A percentile compares a stretch with the other conserved stretches of the same genome.
Conservation (phyloP, 2,329 filamentous ascomycete genomes). For the Diaporthe sp. region DNA sequence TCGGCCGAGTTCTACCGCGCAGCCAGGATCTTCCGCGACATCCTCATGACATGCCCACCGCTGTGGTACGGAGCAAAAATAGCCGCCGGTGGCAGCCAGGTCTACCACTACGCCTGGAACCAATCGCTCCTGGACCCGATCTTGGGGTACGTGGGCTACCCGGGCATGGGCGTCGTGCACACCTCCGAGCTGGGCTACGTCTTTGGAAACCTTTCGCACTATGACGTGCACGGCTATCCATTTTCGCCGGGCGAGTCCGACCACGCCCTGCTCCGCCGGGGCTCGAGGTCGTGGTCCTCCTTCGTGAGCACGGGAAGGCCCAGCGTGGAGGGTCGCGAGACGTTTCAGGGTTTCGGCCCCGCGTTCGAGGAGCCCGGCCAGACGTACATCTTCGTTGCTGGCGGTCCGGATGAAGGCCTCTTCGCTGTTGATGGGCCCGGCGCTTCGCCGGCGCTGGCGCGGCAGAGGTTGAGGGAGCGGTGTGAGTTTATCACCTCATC, state of each 20-base stretch:
- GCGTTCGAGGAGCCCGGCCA: slow-evolving; percentile 51
- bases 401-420: slow-evolving; percentile 59
- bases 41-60: slow-evolving; percentile 64
- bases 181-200: slow-evolving; percentile 68
- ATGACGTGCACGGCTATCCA: slow-evolving; percentile 53
- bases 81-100: slow-evolving; percentile 53
- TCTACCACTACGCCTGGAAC: slow-evolving; percentile 67
- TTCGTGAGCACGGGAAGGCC: slow-evolving; percentile 59
- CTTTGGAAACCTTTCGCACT: slow-evolving; percentile 62
- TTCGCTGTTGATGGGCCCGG: slow-evolving; percentile 54
- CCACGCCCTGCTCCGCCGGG: slow-evolving; percentile 54
- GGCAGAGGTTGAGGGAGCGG: slow-evolving; percentile 60
- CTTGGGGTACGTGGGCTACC: slow-evolving; percentile 51
- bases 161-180: slow-evolving; percentile 63
- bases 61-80: slow-evolving; percentile 58
- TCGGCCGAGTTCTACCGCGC: slow-evolving; percentile 65
- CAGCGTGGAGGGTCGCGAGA: slow-evolving; percentile 50
- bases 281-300: slow-evolving; percentile 62
- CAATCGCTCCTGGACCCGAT: slow-evolving; percentile 65
- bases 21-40: slow-evolving; percentile 64
- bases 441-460: slow-evolving; percentile 52
- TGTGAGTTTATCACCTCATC: slow-evolving; percentile 62
- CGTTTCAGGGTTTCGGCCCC: slow-evolving; percentile 57
- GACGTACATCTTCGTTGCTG: slow-evolving; percentile 58
- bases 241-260: slow-evolving; percentile 57